Base-by-base conservation (phyloP, 768 basidiomycete species). In the Pleurotus sapidus region DNA sequence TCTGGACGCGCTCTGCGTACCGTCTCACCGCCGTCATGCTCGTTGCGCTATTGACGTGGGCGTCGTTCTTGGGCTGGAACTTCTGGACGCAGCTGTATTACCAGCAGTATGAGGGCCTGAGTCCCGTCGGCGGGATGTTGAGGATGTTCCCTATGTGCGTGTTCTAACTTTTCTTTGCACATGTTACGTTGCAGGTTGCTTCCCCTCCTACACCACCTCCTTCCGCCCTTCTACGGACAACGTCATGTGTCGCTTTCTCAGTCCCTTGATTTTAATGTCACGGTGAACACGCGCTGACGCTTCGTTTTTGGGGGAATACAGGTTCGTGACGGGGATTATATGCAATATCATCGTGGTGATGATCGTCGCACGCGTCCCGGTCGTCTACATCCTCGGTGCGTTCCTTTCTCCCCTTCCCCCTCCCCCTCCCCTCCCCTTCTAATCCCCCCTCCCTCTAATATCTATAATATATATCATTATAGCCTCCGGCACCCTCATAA, bases 301-400 rank as follows among this genome's bases (percentile, higher is more conserved):
- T 30, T 30, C 8, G 27, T 7, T 9, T 30, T 30, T 30, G 11
- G 30, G 30, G 30, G 30, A 34, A 3, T 34, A 34, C 9, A 34
- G 30, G 30, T 80, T 82, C 27, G 64, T 91, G 15, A 79, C 79
- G 15, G 91, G 91, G 3, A 57, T 84, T 5, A 39, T 81, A 3
- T 87, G 86, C 63, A 91, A 91, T 64, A 59, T 86, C 27, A 65
- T 89, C 51, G 82, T 92, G 15, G 88, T 85, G 0, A 51, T 86
- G 20, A 73, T 84, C 46, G 77, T 89, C 39, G 73, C 77, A 2
- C 80, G 73, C 53, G 68, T 91, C 3, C 76, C 83, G 3, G 67
- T 89, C 2, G 72, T 84, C 1, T 77, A 74, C 50, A 74, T 93
- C 27, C 69, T 88, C 15, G 78, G 89, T 88, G 60, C 30, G 77